Percentiles rank a stretch among this genome's conserved stretches.
Evolutionary conservation across 345 rosid species (phyloP).

Genomic region (Erysimum cheiranthoides): DNA sequence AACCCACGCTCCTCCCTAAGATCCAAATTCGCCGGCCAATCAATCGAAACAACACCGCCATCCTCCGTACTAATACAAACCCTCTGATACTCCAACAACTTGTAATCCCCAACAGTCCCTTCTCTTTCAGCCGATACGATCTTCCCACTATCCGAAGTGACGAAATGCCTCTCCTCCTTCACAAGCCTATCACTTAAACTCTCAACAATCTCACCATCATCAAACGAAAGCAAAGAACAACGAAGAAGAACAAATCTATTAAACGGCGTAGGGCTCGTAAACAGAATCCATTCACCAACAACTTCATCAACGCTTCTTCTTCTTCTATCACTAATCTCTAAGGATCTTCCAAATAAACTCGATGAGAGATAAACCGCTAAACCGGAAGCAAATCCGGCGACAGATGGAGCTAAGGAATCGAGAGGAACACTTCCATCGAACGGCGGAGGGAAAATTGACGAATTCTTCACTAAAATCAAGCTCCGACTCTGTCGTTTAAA

Average conservation of each 20-base stretch:
- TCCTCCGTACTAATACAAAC: constrained; percentile 67
- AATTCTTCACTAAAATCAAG: constrained; percentile 30
- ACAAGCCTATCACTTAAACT: constrained; percentile 71
- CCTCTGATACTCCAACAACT: constrained; percentile 73
- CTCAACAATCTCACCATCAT: constrained; percentile 52
- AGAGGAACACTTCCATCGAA: constrained; percentile 48
- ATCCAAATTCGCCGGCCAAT: constrained; percentile 88
- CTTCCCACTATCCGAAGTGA: constrained; percentile 66
- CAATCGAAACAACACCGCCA: constrained; percentile 84
- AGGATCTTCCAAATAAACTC: constrained; percentile 32
- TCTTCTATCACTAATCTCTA: neutral
- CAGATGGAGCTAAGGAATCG: constrained; percentile 55
- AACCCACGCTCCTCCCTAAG: constrained; percentile 76
- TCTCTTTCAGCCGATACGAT: constrained; percentile 45
- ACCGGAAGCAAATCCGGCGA: constrained; percentile 70
- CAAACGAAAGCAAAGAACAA: constrained; percentile 74
- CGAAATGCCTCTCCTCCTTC: constrained; percentile 82
- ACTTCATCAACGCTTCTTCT: constrained; percentile 43
- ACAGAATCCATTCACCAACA: constrained; percentile 80
- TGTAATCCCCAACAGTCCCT: constrained; percentile 32
- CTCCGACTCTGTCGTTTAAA: constrained; percentile 46
- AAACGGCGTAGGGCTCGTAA: constrained; percentile 87
- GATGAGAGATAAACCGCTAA: constrained; percentile 54
- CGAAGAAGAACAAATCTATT: constrained; percentile 85
- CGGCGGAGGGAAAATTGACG: constrained; percentile 52